phyloP scores from a whole-genome alignment of 2,329 filamentous ascomycete species.

The Canariomyces notabilis region DNA sequence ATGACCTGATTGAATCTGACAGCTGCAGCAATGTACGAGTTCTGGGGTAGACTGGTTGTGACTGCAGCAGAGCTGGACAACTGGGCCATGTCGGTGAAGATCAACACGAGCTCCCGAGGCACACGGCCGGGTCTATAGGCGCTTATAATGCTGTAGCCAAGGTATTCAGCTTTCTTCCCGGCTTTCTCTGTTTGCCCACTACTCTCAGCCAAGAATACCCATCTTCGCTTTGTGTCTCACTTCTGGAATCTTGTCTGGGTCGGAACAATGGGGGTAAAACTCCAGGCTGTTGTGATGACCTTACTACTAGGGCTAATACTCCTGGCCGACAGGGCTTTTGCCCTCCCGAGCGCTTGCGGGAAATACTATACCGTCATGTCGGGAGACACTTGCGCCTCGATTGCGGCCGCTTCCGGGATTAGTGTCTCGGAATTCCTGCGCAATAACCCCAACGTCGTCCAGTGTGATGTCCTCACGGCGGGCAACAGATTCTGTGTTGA shows the following conservation, averaged over 20 bases:
- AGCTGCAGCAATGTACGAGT: background rate
- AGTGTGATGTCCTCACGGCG: slow-evolving; percentile 3
- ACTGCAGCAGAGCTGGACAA: too few species aligned
- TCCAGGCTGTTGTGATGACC: background rate
- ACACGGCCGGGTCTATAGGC: too few species aligned
- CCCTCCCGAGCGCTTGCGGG: background rate
- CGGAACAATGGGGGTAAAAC: background rate
- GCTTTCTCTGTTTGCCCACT: too few species aligned
- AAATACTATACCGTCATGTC: slow-evolving; percentile 9
- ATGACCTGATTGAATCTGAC: background rate
- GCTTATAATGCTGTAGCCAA: too few species aligned
- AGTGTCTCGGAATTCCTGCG: slow-evolving; percentile 19
- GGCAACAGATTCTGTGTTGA: slow-evolving; percentile 17
- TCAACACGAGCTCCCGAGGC: too few species aligned
- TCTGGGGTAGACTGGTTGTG: background rate
- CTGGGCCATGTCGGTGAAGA: too few species aligned
- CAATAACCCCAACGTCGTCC: slow-evolving; percentile 12
- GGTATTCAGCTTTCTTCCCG: too few species aligned
- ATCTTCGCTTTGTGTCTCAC: background rate
- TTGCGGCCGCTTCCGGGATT: slow-evolving; percentile 20
- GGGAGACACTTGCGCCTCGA: slow-evolving; percentile 24
- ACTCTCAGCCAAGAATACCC: too few species aligned
- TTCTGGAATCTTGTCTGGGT: background rate
- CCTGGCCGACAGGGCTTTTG: background rate
- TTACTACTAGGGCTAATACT: background rate